A percentile compares a stretch with the other conserved stretches of the same genome.
Conservation (phyloP, 192 early-diverging fungal genomes). For the Jimgerdemannia lactiflua region DNA sequence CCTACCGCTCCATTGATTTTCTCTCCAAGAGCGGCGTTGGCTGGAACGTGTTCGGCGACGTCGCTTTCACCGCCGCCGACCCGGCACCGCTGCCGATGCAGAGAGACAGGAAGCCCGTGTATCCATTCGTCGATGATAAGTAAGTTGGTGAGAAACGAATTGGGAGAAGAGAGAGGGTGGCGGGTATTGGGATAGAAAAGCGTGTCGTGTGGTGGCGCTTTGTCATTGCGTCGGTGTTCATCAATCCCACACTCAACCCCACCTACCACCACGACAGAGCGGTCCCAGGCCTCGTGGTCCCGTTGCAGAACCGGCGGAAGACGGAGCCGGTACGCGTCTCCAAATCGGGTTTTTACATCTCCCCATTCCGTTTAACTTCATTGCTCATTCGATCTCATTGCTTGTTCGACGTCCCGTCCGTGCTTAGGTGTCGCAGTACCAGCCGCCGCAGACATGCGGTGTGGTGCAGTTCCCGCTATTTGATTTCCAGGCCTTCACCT, state of each 20-base stretch:
- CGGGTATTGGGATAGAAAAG: no score
- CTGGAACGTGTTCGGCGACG: conserved; percentile 66
- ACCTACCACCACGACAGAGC: background rate
- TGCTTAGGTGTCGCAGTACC: background rate
- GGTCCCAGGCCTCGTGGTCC: conserved; percentile 3
- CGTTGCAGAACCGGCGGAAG: background rate
- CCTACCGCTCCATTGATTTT: conserved; percentile 43
- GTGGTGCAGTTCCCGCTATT: conserved; percentile 51
- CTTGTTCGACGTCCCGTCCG: background rate
- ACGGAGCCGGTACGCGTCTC: conserved; percentile 6
- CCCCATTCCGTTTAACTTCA: background rate
- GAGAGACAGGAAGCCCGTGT: conserved; percentile 34
- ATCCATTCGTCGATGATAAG: conserved; percentile 32
- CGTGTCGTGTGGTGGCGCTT: no score
- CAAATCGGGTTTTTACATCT: background rate
- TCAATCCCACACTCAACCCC: no score
- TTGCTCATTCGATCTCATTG: no score
- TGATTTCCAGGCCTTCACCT: conserved; percentile 62
- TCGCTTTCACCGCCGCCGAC: conserved; percentile 52
- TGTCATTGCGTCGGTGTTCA: no score
- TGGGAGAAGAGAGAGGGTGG: background rate
- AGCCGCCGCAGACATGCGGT: conserved; percentile 32
- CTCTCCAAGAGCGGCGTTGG: conserved; percentile 49
- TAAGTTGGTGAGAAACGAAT: conserved; percentile 8
- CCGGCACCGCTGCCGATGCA: background rate